Evolutionary conservation across 2,329 filamentous ascomycete genomes (phyloP).

Genomic region (Torrubiellomyces zombiae): DNA sequence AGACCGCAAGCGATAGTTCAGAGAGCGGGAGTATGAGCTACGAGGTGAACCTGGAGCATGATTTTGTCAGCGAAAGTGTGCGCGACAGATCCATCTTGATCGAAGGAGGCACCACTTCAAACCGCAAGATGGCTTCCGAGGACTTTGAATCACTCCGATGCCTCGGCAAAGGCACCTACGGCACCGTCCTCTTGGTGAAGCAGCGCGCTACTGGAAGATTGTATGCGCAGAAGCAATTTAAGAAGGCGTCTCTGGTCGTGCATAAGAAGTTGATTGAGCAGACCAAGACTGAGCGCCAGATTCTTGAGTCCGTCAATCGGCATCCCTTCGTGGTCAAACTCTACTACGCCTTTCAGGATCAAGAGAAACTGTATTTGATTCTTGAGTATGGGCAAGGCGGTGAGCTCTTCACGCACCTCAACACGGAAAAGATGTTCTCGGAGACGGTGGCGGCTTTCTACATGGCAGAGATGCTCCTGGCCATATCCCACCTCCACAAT

Average conservation of each 20-base stretch:
- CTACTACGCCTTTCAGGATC: constrained; percentile 96
- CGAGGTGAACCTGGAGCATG: constrained; percentile 67
- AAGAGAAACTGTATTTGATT: constrained; percentile 92
- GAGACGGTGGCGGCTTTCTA: constrained; percentile 87
- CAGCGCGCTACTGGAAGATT: constrained; percentile 74
- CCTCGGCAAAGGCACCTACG: constrained; percentile 90
- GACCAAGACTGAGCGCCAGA: constrained; percentile 89
- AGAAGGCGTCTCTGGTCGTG: constrained; percentile 86
- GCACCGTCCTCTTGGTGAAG: constrained; percentile 85
- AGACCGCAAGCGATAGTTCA: constrained; percentile 41
- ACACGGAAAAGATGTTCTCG: constrained; percentile 85
- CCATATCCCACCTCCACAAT: constrained; percentile 81
- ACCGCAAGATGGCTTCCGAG: constrained; percentile 74
- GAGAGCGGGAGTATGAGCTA: constrained; percentile 59
- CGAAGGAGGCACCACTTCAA: constrained; percentile 36
- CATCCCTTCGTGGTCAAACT: constrained; percentile 97
- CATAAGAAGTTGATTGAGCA: constrained; percentile 94
- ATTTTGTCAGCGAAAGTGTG: constrained; percentile 60
- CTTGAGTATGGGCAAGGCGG: constrained; percentile 95
- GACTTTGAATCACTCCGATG: constrained; percentile 87
- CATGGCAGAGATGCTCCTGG: constrained; percentile 95
- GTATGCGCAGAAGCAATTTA: constrained; percentile 97
- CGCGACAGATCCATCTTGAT: constrained; percentile 25
- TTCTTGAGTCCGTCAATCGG: constrained; percentile 87
- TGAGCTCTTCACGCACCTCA: constrained; percentile 90